phyloP scores from a whole-genome alignment of 2,329 filamentous ascomycete genomes.

The Fusarium brachygibbosum region DNA sequence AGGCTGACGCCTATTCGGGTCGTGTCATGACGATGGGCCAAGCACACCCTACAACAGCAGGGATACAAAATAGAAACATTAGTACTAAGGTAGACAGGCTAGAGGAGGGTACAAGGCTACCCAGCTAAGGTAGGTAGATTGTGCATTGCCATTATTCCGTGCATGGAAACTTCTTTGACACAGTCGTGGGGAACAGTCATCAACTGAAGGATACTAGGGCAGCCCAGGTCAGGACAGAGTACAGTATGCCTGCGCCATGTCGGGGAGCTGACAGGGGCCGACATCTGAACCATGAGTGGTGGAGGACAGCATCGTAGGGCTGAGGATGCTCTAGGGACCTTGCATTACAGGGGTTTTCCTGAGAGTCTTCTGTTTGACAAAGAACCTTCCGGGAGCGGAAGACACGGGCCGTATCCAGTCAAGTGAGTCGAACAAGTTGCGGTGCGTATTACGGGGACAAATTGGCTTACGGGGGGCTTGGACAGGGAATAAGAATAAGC shows the following conservation, averaged over 20 bases:
- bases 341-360: conserved; percentile 29
- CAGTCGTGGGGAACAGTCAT: conserved; percentile 30
- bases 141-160: conserved; percentile 28
- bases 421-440: conserved; percentile 9
- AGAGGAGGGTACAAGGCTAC: conserved; percentile 15
- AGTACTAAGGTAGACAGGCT: not conserved
- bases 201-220: not conserved
- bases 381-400: conserved; percentile 28
- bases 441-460: conserved; percentile 21
- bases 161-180: conserved; percentile 36
- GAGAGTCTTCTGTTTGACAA: conserved; percentile 8
- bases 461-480: conserved; percentile 38
- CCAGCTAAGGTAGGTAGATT: conserved; percentile 9
- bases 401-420: conserved; percentile 34
- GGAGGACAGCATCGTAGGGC: conserved; percentile 37
- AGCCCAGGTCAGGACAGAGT: not conserved
- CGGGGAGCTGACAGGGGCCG: conserved; percentile 43
- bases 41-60: conserved; percentile 22
- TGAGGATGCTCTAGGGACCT: conserved; percentile 36
- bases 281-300: conserved; percentile 33
- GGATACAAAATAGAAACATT: conserved; percentile 46
- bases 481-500: conserved; percentile 39
- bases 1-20: conserved; percentile 41
- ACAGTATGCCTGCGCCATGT: conserved; percentile 40
- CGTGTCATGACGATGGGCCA: conserved; percentile 37